Percentiles rank a stretch among this genome's conserved stretches.
These are phyloP conservation scores for Parachaetomium inaequale DNA, from an alignment of 495 filamentous ascomycete genomes.

Conservation along the genomic window DNA sequence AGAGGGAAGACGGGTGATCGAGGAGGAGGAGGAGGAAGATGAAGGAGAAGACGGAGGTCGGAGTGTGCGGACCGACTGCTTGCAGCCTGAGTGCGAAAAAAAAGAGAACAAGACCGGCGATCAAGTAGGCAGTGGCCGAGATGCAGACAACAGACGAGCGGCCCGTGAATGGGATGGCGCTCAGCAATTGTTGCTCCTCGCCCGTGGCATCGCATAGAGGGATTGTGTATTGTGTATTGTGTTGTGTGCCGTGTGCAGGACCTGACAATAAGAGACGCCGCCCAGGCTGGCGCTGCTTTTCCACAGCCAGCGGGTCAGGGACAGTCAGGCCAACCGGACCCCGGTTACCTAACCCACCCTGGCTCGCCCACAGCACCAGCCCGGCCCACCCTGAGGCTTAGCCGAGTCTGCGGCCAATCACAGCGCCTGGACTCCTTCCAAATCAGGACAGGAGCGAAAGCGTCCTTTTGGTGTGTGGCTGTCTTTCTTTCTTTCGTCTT, in stretches of 20 bases:
- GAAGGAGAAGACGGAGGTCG: neutral
- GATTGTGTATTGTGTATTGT: neutral
- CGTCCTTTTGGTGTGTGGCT: slow-evolving; percentile 5
- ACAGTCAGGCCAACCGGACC: slow-evolving; percentile 8
- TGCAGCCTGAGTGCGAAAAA: neutral
- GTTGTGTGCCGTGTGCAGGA: slow-evolving; percentile 3
- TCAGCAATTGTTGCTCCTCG: slow-evolving; percentile 11
- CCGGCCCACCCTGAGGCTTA: slow-evolving; percentile 30
- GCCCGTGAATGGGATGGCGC: neutral
- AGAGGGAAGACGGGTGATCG: neutral
- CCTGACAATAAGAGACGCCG: slow-evolving; percentile 16
- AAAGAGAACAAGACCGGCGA: neutral
- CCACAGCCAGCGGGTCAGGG: slow-evolving; percentile 1
- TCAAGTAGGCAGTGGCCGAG: neutral
- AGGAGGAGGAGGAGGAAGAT: neutral
- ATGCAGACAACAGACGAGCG: neutral
- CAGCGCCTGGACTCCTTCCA: slow-evolving; percentile 24
- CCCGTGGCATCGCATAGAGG: neutral
- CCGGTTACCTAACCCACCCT: slow-evolving; percentile 1
- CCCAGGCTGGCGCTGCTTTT: slow-evolving; percentile 13
- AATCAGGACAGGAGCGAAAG: slow-evolving; percentile 28
- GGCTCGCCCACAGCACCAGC: slow-evolving; percentile 7
- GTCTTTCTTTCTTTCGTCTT: slow-evolving; percentile 1
- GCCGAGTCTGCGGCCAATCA: slow-evolving; percentile 31
- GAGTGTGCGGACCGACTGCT: no score